Base-by-base conservation (phyloP, 495 filamentous ascomycete genomes). In the Lepraria neglecta region DNA sequence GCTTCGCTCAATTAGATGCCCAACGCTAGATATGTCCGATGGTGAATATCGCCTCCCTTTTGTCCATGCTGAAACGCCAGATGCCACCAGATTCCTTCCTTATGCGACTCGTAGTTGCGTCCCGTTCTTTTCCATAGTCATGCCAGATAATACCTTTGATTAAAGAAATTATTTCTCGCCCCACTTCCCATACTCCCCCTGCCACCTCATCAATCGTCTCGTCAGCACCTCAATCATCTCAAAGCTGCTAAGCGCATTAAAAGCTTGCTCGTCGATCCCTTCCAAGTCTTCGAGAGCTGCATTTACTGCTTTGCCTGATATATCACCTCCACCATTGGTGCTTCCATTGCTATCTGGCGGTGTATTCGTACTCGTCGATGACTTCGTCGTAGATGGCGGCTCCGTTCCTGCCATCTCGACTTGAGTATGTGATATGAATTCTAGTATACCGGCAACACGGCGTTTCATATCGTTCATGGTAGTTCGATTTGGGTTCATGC, bases 381-480 rank as follows among this genome's bases (percentile, higher is more conserved):
- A 59, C 15, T 72, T 75, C 4, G 76, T 75, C 31, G 67, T 69
- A 2, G 71, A 72, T 56, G 72, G 75, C 51, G 79, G 73, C 24
- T 73, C 71, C 40, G 73, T 69, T 3, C 70, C 83, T 0, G 90
- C 92, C 76, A 96, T 82, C 70, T 98, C 94, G 14, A 96, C 79
- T 67, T 97, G 92, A 64, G 90, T 92, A 50, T 89, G 83, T 9
- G 88, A 85, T 66, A 98, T 96, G 71, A 89, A 97, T 46, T 95
- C 91, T 17, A 95, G 77, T 58, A 98, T 92, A 15, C 79, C 86
- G 3, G 85, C 83, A 4, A 91, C 91, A 9, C 89, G 83, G 62
- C 88, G 82, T 73, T 90, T 91, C 88, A 97, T 94, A 65, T 97
- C 92, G 61, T 86, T 87, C 84, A 97, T 88, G 31, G 83, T 92